These are phyloP conservation scores for Phytophthora foliorum DNA, from an alignment of 352 stramenopile genomes.

Conservation along the genomic window DNA sequence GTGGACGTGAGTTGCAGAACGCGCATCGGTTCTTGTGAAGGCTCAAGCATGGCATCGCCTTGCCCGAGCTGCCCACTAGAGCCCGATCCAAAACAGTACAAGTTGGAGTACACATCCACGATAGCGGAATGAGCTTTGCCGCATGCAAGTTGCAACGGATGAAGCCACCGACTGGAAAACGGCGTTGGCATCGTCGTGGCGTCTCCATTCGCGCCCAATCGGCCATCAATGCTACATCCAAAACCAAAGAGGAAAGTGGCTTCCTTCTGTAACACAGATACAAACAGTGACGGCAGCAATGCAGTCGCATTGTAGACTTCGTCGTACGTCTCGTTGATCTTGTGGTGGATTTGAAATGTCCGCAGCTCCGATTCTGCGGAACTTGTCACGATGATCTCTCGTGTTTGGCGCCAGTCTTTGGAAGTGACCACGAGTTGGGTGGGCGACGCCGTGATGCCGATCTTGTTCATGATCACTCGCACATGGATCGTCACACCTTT, in stretches of 20 bases:
- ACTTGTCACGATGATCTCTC: constrained; percentile 54
- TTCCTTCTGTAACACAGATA: constrained; percentile 77
- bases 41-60: constrained; percentile 59
- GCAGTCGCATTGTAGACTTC: constrained; percentile 56
- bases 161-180: constrained; percentile 71
- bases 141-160: constrained; percentile 75
- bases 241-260: constrained; percentile 80
- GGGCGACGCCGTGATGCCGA: constrained; percentile 56
- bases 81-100: constrained; percentile 76
- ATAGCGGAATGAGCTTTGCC: constrained; percentile 76
- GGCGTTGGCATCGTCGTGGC: constrained; percentile 54
- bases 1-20: constrained; percentile 51
- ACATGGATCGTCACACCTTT: constrained; percentile 75
- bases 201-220: constrained; percentile 61
- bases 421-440: constrained; percentile 61
- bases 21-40: constrained; percentile 63
- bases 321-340: constrained; percentile 65
- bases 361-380: constrained; percentile 61
- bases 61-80: constrained; percentile 65
- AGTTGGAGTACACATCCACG: constrained; percentile 78
- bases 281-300: constrained; percentile 69
- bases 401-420: constrained; percentile 60
- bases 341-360: constrained; percentile 82
- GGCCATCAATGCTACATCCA: constrained; percentile 63
- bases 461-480: constrained; percentile 71